Evolutionary conservation across 345 rosid genomes (phyloP).

Genomic region (Acer campestre): DNA sequence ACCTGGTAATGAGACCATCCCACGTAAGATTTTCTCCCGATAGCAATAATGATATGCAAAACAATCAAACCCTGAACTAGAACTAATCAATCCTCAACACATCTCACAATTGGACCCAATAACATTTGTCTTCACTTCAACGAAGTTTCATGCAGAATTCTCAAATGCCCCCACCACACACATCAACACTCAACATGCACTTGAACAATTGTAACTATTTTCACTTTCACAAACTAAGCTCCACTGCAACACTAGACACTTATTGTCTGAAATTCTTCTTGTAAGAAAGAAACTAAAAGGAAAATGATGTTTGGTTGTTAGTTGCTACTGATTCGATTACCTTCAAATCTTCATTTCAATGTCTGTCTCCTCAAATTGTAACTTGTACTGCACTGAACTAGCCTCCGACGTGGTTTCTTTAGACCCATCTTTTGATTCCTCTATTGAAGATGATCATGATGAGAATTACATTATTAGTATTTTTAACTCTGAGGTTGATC

Average conservation of each 20-base stretch:
- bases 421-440: constrained; percentile 6
- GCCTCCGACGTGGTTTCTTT: constrained; percentile 16
- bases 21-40: no score
- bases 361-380: constrained; percentile 28
- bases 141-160: constrained; percentile 35
- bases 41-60: neutral
- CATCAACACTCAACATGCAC: neutral
- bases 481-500: constrained; percentile 39
- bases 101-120: constrained; percentile 17
- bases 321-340: neutral
- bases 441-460: constrained; percentile 10
- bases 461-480: constrained; percentile 21
- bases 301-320: neutral
- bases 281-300: neutral
- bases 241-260: no score
- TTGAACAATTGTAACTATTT: neutral
- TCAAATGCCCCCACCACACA: neutral
- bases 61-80: neutral
- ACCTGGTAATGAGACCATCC: no score
- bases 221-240: neutral
- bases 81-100: neutral
- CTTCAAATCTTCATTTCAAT: constrained; percentile 16
- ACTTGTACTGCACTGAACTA: constrained; percentile 40
- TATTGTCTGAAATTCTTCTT: neutral
- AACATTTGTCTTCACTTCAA: constrained; percentile 9